Conservation (phyloP, 139 green algal genomes). For the Choricystis sp. region DNA sequence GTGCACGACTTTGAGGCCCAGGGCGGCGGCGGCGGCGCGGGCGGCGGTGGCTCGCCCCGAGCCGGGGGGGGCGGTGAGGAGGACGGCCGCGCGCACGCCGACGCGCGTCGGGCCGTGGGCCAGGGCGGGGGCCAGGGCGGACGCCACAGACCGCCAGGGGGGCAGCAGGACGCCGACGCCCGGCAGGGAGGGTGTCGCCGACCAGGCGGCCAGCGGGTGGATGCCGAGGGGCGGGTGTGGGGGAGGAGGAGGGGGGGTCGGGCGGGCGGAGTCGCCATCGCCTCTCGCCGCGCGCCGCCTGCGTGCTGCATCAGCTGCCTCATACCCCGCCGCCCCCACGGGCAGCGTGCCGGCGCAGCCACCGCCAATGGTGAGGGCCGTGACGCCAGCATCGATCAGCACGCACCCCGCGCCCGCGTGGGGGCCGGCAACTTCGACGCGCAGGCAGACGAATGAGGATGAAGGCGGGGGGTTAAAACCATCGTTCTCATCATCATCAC, state of each 20-base stretch:
- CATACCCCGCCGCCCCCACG: conserved; percentile 9
- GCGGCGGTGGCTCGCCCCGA: conserved; percentile 33
- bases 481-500: background rate
- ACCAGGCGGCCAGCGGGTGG: background rate
- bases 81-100: conserved; percentile 23
- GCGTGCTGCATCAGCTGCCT: background rate
- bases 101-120: conserved; percentile 20
- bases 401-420: background rate
- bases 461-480: background rate
- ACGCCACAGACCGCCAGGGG: conserved; percentile 11
- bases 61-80: conserved; percentile 47
- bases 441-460: conserved; percentile 11
- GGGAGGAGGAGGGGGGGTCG: background rate
- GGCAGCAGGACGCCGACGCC: background rate
- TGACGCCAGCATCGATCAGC: conserved; percentile 7
- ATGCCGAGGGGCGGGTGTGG: background rate
- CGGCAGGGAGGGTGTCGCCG: conserved; percentile 1
- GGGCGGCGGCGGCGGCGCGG: conserved; percentile 38
- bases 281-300: background rate
- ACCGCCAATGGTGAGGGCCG: conserved; percentile 12
- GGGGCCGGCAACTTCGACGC: conserved; percentile 2
- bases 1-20: conserved; percentile 46
- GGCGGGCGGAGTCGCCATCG: background rate
- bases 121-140: conserved; percentile 14
- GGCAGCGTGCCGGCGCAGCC: conserved; percentile 6